Base-by-base conservation (phyloP, 371 early-diverging fungal genomes). In the Blakeslea trispora region DNA sequence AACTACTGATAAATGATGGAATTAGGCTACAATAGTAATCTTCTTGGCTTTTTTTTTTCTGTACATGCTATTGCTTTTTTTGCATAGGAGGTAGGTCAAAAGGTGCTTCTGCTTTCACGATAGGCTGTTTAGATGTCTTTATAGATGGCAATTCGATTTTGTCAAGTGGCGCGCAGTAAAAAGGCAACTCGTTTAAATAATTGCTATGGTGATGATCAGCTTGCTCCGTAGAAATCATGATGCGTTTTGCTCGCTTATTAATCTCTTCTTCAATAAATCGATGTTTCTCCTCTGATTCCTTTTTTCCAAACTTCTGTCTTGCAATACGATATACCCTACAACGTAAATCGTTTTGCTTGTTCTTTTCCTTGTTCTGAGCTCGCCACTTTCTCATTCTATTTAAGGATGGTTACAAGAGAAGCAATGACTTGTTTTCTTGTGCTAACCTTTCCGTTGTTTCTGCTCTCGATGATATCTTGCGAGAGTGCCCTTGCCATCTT, bases 291-390 rank as follows among this genome's bases (percentile, higher is more conserved):
- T 71, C 66, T 13, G 83, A 77, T 34, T 84, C 82, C 3, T 71
- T 71, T 14, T 77, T 72, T 13, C 87, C 88, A 63, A 81, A 88
- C 40, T 76, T 79, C 49, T 83, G 82, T 4, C 83, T 66, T 3
- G 87, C 88, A 46, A 83, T 71, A 14, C 86, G 75, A 69, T 88
- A 86, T 5, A 88, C 88, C 41, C 88, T 83, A 50, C 87, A 88
- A 11, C 88, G 73, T 57, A 86, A 67, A 55, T 88, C 88, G 50
- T 88, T 88, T 52, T 79, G 68, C 43, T 81, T 72, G 50, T 88
- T 84, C 49, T 84, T 84, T 45, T 84, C 85, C 45, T 72, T 74
- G 34, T 84, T 84, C 56, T 81, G 76, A 13, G 85, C 76, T 47
- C 85, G 59, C 85, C 85, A 84, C 48, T 82, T 68, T 21, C 85